Percentiles rank a stretch among this genome's conserved stretches.
Conservation (phyloP, 805 yeast species). For the Torulaspora indica region DNA sequence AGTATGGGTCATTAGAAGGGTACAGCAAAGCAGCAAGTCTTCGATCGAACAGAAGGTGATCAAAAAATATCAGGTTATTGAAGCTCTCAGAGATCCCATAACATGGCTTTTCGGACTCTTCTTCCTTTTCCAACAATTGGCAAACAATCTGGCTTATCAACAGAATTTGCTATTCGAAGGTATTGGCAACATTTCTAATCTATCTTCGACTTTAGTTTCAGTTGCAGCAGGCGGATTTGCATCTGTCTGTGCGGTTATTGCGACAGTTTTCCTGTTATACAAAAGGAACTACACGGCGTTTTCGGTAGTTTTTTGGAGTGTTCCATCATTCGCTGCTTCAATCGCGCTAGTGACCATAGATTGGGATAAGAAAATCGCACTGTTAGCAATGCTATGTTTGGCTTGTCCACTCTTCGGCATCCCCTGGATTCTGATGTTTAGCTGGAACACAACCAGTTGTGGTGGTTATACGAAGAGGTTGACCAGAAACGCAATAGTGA, state of each 20-base stretch:
- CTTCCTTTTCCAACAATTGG: constrained; percentile 45
- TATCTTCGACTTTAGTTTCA: constrained; percentile 48
- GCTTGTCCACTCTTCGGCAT: constrained; percentile 46
- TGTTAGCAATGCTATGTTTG: constrained; percentile 45
- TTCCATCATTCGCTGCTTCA: constrained; percentile 45
- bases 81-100: constrained; percentile 47
- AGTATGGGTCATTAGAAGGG: constrained; percentile 46
- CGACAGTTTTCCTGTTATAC: constrained; percentile 35
- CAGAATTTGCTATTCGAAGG: constrained; percentile 45
- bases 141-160: constrained; percentile 51
- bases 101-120: constrained; percentile 42
- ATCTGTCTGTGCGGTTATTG: constrained; percentile 39
- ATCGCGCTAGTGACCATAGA: constrained; percentile 44
- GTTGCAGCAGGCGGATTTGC: constrained; percentile 52
- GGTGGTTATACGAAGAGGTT: constrained; percentile 51
- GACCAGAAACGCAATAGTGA: constrained; percentile 42
- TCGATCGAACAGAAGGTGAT: constrained; percentile 45
- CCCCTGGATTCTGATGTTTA: constrained; percentile 39
- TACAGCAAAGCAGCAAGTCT: constrained; percentile 39
- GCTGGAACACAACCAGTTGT: constrained; percentile 36
- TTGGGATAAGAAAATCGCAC: constrained; percentile 43
- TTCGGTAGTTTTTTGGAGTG: constrained; percentile 37
- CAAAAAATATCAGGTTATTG: constrained; percentile 47
- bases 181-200: constrained; percentile 42
- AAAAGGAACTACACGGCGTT: constrained; percentile 40